These are phyloP conservation scores for Lolium perenne DNA, from an alignment of 176 grass and related monocot species.

Conservation along the genomic window DNA sequence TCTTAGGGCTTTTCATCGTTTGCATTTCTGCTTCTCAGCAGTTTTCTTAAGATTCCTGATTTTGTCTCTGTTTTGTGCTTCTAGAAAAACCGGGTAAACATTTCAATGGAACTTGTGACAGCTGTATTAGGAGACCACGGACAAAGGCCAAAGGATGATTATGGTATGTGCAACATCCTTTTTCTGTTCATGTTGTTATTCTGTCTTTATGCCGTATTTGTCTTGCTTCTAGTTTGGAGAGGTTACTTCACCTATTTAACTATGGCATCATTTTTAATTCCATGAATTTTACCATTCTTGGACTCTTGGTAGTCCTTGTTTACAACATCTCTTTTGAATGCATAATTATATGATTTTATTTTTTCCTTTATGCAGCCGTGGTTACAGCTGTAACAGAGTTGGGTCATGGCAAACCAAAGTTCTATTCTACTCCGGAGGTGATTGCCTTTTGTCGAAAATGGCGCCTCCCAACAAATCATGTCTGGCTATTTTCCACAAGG, in stretches of 20 bases:
- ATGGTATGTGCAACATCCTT: slow-evolving; percentile 54
- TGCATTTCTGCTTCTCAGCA: slow-evolving; percentile 2
- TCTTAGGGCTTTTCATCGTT: slow-evolving; percentile 8
- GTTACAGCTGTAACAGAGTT: slow-evolving; percentile 87
- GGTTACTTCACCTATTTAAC: not conserved
- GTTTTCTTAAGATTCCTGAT: slow-evolving; percentile 27
- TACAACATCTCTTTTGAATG: slow-evolving; percentile 13
- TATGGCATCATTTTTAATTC: not conserved
- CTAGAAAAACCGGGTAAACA: slow-evolving; percentile 74
- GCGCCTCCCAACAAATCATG: slow-evolving; percentile 86
- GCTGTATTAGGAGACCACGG: slow-evolving; percentile 96
- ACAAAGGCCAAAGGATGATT: slow-evolving; percentile 96
- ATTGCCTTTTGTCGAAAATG: slow-evolving; percentile 90
- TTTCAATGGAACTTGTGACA: slow-evolving; percentile 98
- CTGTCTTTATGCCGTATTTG: not conserved
- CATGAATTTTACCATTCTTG: slow-evolving; percentile 12
- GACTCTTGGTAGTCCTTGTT: not conserved
- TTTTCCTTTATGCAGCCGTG: slow-evolving; percentile 60
- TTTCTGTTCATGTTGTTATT: slow-evolving; percentile 10
- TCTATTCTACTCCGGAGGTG: slow-evolving; percentile 85
- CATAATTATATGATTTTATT: slow-evolving; percentile 26
- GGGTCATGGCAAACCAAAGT: slow-evolving; percentile 87
- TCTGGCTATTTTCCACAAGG: slow-evolving; percentile 98
- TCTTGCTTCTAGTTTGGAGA: not conserved
- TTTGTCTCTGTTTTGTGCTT: slow-evolving; percentile 26